Evolutionary conservation across 2,329 filamentous ascomycete species (phyloP).

Genomic region (Cercospora citrullina): DNA sequence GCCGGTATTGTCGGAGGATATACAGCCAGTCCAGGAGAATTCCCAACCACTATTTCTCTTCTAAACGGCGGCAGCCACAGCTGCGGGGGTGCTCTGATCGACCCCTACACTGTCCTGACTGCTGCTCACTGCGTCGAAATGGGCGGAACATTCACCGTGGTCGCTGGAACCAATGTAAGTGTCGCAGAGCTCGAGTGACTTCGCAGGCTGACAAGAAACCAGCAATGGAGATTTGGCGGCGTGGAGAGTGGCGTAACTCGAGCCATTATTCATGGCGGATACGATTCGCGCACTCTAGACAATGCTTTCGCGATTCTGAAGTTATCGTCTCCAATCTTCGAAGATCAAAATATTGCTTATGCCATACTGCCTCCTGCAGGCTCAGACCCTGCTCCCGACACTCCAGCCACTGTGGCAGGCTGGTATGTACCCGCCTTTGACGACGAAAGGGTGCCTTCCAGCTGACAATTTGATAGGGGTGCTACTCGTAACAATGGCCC

Average conservation of each 20-base stretch:
- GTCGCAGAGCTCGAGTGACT: not conserved
- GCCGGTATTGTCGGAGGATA: slow-evolving; percentile 1
- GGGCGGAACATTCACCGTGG: not conserved
- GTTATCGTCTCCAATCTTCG: not conserved
- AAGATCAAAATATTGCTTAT: not conserved
- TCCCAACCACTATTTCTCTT: not conserved
- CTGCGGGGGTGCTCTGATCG: slow-evolving; percentile 3
- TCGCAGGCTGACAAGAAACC: not conserved
- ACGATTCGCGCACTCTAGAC: not conserved
- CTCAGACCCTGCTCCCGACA: not conserved
- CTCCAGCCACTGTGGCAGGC: not conserved
- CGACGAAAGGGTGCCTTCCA: not conserved
- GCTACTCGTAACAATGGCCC: not conserved
- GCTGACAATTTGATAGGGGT: not conserved
- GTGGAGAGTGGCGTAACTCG: not conserved
- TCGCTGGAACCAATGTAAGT: slow-evolving; percentile 5
- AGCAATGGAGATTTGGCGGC: slow-evolving; percentile 2
- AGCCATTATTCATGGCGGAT: not conserved
- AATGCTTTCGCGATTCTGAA: slow-evolving; percentile 4
- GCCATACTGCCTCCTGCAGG: not conserved
- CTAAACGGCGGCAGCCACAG: not conserved
- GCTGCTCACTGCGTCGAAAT: slow-evolving; percentile 8
- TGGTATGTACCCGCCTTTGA: not conserved
- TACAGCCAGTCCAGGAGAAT: not conserved
- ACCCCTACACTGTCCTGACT: not conserved